Evolutionary conservation across 495 filamentous ascomycete genomes (phyloP).

Genomic region (Penicillium canescens): DNA sequence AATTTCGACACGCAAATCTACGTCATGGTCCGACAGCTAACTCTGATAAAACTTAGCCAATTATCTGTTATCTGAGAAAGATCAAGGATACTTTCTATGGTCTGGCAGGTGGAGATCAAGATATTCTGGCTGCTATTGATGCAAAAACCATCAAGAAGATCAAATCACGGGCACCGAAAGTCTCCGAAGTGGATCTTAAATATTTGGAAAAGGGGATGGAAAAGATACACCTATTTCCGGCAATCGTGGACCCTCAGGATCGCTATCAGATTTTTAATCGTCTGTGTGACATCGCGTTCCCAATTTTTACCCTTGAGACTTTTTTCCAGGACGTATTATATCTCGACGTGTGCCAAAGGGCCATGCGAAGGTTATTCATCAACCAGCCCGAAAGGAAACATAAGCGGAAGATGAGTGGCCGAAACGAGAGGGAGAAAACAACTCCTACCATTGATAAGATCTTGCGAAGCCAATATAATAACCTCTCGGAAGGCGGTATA

Average conservation of each 20-base stretch:
- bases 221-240: background rate
- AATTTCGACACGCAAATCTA: background rate
- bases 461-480: background rate
- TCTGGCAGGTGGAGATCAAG: background rate
- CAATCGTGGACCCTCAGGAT: background rate
- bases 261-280: background rate
- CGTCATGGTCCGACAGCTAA: background rate
- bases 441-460: background rate
- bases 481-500: background rate
- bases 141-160: background rate
- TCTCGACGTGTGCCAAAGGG: background rate
- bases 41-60: background rate
- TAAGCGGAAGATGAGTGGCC: background rate
- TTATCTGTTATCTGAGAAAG: background rate
- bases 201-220: background rate
- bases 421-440: background rate
- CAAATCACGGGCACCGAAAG: background rate
- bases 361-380: background rate
- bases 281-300: background rate
- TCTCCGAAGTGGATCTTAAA: background rate
- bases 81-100: background rate
- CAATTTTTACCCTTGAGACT: background rate
- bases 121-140: background rate
- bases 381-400: background rate
- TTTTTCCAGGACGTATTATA: conserved; percentile 2